Base-by-base conservation (phyloP, 768 basidiomycete genomes). In the Calocera cornea region DNA sequence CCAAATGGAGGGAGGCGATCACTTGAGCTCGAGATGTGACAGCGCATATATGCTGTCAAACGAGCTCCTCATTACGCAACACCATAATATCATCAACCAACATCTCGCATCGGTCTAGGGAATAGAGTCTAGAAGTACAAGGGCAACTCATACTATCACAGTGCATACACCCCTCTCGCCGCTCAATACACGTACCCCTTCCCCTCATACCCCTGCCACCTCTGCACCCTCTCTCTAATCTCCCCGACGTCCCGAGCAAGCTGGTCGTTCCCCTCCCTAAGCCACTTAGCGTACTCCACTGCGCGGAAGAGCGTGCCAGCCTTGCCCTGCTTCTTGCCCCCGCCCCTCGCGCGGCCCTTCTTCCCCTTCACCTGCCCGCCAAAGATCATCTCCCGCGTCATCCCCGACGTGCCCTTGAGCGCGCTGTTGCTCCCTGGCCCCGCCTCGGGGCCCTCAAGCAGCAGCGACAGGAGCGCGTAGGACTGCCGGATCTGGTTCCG, bases 401-500 rank as follows among this genome's bases (percentile, higher is more conserved):
- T 24, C 29, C 66, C 68, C 64, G 67, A 64, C 10, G 71, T 36
- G 1, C 47, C 44, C n/a, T 68, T 70, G 36, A 74, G 66, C 5
- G 64, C 41, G 66, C 70, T 60, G 17, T 34, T 41, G 68, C 63
- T 14, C 71, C 41, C 84, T 86, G 41, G 19, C 50, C 41, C 38
- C 10, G 85, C 80, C 2, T 89, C 90, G 2, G 85, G 87, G n/a
- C 90, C 89, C 0, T 90, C 86, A 66, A 95, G 86, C 27, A 95
- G 79, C 0, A 86, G 78, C 34, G 92, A 92, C 44, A 95, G 78
- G 74, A 92, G 90, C 0, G 90, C 86, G 76, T 94, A 95, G 41
- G 92, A 92, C 69, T 90, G 87, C 44, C 90, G 86, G 71, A 95
- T 95, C 64, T 90, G 89, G 73, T 95, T 95, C 11, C 93, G 86